Evolutionary conservation across 23 red algal genomes (phyloP).

Genomic region (Agarophyton chilense): DNA sequence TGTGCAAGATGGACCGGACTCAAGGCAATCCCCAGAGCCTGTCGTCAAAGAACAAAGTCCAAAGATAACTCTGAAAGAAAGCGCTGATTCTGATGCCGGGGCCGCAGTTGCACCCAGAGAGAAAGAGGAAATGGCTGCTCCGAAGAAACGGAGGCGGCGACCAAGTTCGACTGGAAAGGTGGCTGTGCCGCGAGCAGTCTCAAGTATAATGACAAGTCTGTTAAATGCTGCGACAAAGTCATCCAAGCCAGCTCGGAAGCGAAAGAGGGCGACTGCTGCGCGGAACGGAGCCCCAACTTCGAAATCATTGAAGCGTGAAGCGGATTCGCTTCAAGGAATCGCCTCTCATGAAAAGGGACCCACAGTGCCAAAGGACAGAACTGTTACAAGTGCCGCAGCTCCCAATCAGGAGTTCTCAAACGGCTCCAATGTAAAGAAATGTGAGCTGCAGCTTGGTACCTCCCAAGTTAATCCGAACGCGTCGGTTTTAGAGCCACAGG

Average conservation of each 20-base stretch:
- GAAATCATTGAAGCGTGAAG: background rate
- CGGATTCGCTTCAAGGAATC: background rate
- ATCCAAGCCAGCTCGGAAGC: background rate
- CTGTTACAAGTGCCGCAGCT: background rate
- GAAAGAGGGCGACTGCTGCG: background rate
- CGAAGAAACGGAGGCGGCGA: background rate
- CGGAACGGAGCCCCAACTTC: background rate
- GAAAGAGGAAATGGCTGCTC: background rate
- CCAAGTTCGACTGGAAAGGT: constrained; percentile 1
- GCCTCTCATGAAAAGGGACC: background rate
- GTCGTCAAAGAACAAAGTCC: background rate
- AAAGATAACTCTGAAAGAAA: background rate
- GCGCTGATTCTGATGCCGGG: background rate
- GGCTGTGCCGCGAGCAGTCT: constrained; percentile 46
- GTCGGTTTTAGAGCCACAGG: background rate
- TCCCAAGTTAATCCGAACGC: background rate
- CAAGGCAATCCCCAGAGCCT: background rate
- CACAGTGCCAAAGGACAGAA: background rate
- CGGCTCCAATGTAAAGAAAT: background rate
- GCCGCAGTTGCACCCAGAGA: background rate
- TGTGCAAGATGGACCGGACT: background rate
- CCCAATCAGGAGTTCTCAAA: background rate
- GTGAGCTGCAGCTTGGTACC: background rate
- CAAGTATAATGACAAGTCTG: constrained; percentile 39
- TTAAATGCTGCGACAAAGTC: constrained; percentile 49